Evolutionary conservation across 1,284 basidiomycete species (phyloP).

Genomic region (Marasmius tenuissimus): DNA sequence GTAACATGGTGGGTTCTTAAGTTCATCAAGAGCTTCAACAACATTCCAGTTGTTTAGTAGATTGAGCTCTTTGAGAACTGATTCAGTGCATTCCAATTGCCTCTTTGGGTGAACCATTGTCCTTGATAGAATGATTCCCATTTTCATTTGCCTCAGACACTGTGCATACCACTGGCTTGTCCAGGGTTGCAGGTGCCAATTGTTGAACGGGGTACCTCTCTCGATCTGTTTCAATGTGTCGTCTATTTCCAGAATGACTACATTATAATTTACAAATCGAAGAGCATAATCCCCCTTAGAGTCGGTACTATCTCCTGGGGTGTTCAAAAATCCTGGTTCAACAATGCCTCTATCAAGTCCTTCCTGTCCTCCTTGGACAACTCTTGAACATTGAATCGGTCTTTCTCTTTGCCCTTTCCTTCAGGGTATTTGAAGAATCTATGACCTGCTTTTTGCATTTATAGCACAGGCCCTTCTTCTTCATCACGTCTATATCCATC

Average conservation of each 20-base stretch:
- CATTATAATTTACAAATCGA: not conserved
- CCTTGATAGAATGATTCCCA: not conserved
- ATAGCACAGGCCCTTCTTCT: not conserved
- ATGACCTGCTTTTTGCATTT: not conserved
- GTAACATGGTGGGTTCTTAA: not conserved
- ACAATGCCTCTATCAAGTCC: not conserved
- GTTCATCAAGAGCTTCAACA: not conserved
- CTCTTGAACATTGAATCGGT: not conserved
- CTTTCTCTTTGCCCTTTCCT: not conserved
- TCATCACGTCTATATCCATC: not conserved
- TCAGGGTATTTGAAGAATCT: not conserved
- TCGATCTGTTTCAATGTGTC: not conserved
- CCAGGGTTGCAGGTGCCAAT: not conserved
- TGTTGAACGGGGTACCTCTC: not conserved
- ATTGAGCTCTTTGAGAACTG: not conserved
- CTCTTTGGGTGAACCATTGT: not conserved
- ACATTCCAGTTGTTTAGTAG: not conserved
- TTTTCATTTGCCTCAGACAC: not conserved
- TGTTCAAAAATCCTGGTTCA: not conserved
- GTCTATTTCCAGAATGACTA: not conserved
- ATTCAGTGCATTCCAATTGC: not conserved
- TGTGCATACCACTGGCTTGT: not conserved
- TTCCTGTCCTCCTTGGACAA: not conserved
- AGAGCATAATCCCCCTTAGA: not conserved
- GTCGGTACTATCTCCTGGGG: not conserved